These are phyloP conservation scores for Gossypium aridum DNA, from an alignment of 441 rosid genomes.

Conservation along the genomic window DNA sequence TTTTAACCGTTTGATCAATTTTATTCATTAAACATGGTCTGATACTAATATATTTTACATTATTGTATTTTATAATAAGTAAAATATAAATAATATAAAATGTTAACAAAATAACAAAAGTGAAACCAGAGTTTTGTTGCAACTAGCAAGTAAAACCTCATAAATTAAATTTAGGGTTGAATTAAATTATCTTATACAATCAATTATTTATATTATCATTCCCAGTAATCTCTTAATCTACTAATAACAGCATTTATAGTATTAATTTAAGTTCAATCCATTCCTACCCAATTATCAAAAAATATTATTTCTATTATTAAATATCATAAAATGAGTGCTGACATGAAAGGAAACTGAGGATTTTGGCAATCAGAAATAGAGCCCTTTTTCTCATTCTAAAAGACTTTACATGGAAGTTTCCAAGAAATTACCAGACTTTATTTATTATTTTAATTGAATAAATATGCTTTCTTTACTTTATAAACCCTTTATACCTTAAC, in stretches of 20 bases:
- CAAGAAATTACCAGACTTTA: neutral
- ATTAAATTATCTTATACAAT: no score
- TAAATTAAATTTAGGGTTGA: neutral
- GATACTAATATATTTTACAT: neutral
- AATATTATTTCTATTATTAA: neutral
- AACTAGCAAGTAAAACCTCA: neutral
- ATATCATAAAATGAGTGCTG: neutral
- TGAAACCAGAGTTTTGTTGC: neutral
- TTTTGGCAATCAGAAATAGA: neutral
- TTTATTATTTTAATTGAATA: neutral
- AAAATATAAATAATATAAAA: no score
- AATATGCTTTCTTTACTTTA: conserved; percentile 1
- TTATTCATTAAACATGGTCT: no score
- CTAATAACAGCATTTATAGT: no score
- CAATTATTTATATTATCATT: no score
- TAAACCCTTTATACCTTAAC: neutral
- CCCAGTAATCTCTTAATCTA: no score
- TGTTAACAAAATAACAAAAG: no score
- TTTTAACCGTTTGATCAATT: neutral
- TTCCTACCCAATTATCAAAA: no score
- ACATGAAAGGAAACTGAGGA: neutral
- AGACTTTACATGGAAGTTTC: neutral
- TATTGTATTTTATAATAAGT: no score
- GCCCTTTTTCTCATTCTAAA: neutral
- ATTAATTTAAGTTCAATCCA: no score